Base-by-base conservation (phyloP, 345 rosid species). In the Kandelia obovata region DNA sequence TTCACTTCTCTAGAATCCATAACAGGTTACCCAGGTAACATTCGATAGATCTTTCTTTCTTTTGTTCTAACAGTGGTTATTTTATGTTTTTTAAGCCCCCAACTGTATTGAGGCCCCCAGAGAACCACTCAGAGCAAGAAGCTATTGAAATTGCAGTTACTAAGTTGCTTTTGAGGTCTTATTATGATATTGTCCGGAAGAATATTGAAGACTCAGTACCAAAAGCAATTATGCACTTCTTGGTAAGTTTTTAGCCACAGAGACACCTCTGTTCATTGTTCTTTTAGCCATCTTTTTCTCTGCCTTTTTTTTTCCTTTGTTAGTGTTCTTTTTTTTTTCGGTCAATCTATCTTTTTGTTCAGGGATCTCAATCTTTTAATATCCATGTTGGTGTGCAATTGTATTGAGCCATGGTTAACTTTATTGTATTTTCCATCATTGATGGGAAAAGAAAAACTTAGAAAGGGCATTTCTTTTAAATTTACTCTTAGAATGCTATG, bases 201-300 rank as follows among this genome's bases (percentile, higher is more conserved):
- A 92, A 92, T 75, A 83, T 96, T 39, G 92, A 89, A 82, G 98
- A 96, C 77, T 79, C 77, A 4, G 73, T 92, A 64, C 99, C 99
- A 26, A 96, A 92, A 83, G 91, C 99, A 66, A 90, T 96, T 70
- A 96, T 96, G 95, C 99, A 92, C 78, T 96, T 96, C 78, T 81
- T 96, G 92, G 99, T 78, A 84, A 82, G 72, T 74, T 65, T 37
- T 9, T 20, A 63, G 55, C 66, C 27, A 15, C 9, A 56, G 28
- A 31, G 17, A 25, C 31, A 56, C 25, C 0, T 13, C 16, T 16
- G 52, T n/a, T 51, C 52, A 13, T 60, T 34, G 37, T 53, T 49
- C 37, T 62, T 58, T 21, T 20, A 7, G 21, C 23, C 15, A 11
- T 4, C 46, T 11, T 39, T 2, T 9, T 39, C 15, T 11, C 46